phyloP scores from a whole-genome alignment of 352 stramenopile species.

The Globisporangium megalacanthum region DNA sequence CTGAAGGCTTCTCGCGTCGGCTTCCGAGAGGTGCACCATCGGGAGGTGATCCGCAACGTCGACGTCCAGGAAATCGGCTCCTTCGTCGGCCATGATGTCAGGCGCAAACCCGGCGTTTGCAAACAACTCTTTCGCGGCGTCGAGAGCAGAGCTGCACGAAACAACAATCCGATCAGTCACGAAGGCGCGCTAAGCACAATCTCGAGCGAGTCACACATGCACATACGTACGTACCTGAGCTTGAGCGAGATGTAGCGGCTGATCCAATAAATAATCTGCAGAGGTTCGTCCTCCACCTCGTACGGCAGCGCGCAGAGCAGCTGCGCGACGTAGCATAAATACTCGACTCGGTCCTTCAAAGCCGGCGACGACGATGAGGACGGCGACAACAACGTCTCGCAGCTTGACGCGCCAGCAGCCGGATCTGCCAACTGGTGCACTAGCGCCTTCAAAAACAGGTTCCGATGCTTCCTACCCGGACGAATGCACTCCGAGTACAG shows the following conservation, averaged over 20 bases:
- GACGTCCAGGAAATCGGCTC: constrained; percentile 33
- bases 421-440: constrained; percentile 69
- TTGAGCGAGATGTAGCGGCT: constrained; percentile 78
- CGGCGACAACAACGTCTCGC: constrained; percentile 3
- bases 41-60: constrained; percentile 30
- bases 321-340: constrained; percentile 70
- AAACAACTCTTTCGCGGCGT: constrained; percentile 53
- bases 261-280: constrained; percentile 86
- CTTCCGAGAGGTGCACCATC: constrained; percentile 10
- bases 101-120: constrained; percentile 25
- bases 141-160: constrained; percentile 36
- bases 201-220: not conserved
- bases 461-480: constrained; percentile 27
- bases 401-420: constrained; percentile 9
- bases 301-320: constrained; percentile 70
- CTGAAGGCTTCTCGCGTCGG: constrained; percentile 12
- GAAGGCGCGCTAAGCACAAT: too few relatives aligned
- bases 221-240: constrained; percentile 49
- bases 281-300: constrained; percentile 74
- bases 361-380: not conserved
- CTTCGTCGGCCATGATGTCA: constrained; percentile 41
- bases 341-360: constrained; percentile 36
- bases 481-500: constrained; percentile 68
- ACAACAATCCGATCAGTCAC: not conserved
- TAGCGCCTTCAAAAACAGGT: constrained; percentile 61